Percentiles rank a stretch among this genome's conserved stretches.
Conservation (phyloP, 352 stramenopile species). For the Pythium grandisporangium region DNA sequence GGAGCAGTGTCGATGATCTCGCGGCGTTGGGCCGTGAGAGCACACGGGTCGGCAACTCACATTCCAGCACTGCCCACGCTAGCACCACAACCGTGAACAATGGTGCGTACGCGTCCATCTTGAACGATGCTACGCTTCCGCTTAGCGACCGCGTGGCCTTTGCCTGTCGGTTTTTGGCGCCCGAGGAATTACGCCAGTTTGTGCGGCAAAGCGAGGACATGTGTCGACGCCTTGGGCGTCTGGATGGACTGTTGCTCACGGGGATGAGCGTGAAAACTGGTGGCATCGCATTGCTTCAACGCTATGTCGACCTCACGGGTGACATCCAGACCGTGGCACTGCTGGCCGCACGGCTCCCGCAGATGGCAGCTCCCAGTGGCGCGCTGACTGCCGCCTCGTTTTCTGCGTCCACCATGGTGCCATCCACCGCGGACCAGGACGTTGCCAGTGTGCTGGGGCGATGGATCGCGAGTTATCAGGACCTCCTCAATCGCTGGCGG, state of each 20-base stretch:
- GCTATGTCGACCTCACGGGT: slow-evolving; percentile 83
- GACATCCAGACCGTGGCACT: slow-evolving; percentile 92
- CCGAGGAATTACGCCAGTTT: slow-evolving; percentile 77
- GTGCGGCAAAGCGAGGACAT: slow-evolving; percentile 69
- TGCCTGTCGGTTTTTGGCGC: slow-evolving; percentile 85
- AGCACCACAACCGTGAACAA: slow-evolving; percentile 1
- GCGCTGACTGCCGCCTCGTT: slow-evolving; percentile 37
- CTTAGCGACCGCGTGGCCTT: slow-evolving; percentile 89
- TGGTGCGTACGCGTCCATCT: slow-evolving; percentile 60
- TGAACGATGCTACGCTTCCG: slow-evolving; percentile 80
- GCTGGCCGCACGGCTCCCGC: slow-evolving; percentile 57
- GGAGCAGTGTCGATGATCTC: slow-evolving; percentile 55
- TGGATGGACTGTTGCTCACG: slow-evolving; percentile 89
- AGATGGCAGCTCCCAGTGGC: too few species aligned
- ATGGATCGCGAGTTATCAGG: slow-evolving; percentile 90
- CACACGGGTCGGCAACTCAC: too few species aligned
- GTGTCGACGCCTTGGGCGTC: slow-evolving; percentile 70
- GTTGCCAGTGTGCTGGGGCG: too few species aligned
- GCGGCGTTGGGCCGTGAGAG: slow-evolving; percentile 16
- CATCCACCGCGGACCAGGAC: too few species aligned
- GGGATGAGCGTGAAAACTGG: slow-evolving; percentile 73
- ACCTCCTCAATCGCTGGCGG: slow-evolving; percentile 90
- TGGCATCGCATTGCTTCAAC: slow-evolving; percentile 85
- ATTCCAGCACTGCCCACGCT: neutral
- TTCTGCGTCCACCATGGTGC: slow-evolving; percentile 33